Evolutionary conservation across 352 stramenopile genomes (phyloP), one percentile per base, ranked within the genome.

Genomic region (Phytophthora litchii): DNA sequence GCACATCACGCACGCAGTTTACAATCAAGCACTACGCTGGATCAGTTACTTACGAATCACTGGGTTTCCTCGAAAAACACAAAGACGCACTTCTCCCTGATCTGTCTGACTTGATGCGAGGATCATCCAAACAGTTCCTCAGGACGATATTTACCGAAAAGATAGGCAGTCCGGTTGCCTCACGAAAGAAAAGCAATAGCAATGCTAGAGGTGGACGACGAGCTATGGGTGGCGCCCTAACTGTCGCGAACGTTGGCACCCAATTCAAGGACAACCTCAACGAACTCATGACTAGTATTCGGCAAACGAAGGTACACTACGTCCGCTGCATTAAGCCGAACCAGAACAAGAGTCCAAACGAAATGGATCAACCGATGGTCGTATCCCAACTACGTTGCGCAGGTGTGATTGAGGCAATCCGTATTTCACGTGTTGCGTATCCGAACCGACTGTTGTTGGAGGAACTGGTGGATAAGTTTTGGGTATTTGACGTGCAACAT

Each of bases 271-370:
- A 88, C 46, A 93, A 98, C 45, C 76, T 99, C 5, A 86, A 85
- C 45, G 80, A 96, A 56, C 82, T 99, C 23, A 97, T 99, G 63
- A 83, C 81, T 13, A 97, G 90, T 42, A 94, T 99, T 31, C 88
- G 96, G 20, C 76, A 86, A 42, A 99, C 95, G 4, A 91, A 98
- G 48, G 95, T 98, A 1, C 97, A 99, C 58, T 99, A 99, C 60
- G 96, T 99, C 32, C 88, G 97, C n/a, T 99, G 97, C 70, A 97
- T 99, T 55, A 99, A 99, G 70, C 97, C 97, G 1, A 99, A 99
- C 73, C 94, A 98, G 62, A 80, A 88, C 16, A 97, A 99, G 48
- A 97, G 97, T 61, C 60, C 82, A 1, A 58, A 63, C 3, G 72
- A 80, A 68, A 83, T 99, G 71, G 91, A 97, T 52, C 76, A 97